Evolutionary conservation across 2,329 filamentous ascomycete species (phyloP).

Genomic region (Fusarium algeriense): DNA sequence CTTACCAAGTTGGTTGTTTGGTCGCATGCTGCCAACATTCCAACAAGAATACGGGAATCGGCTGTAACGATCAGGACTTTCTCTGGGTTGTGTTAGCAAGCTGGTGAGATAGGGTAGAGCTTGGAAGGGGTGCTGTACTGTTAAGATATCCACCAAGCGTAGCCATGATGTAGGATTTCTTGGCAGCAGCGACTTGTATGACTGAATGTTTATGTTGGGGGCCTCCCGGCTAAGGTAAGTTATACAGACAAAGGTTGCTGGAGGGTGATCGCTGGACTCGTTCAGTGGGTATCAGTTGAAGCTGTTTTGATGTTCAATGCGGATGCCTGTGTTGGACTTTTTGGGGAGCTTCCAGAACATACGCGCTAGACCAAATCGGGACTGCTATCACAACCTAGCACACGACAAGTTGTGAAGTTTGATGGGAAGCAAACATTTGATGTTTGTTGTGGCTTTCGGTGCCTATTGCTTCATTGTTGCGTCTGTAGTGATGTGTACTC

Average conservation of each 20-base stretch:
- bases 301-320: slow-evolving; percentile 24
- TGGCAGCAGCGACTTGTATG: too few species aligned
- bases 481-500: background rate
- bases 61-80: slow-evolving; percentile 92
- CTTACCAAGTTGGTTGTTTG: slow-evolving; percentile 88
- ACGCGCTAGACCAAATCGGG: slow-evolving; percentile 41
- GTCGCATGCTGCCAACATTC: slow-evolving; percentile 87
- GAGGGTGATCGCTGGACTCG: background rate
- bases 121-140: slow-evolving; percentile 50
- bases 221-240: too few species aligned
- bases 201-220: background rate
- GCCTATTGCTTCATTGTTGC: background rate
- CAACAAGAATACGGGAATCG: slow-evolving; percentile 88
- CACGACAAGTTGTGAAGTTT: background rate
- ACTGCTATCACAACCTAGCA: slow-evolving; percentile 2
- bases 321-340: slow-evolving; percentile 41
- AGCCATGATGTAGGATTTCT: slow-evolving; percentile 52
- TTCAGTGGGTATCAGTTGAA: slow-evolving; percentile 12
- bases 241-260: background rate
- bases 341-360: slow-evolving; percentile 39
- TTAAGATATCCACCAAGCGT: slow-evolving; percentile 60
- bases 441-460: background rate
- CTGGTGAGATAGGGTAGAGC: slow-evolving; percentile 4
- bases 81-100: slow-evolving; percentile 65
- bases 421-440: background rate